Conservation (phyloP, 805 yeast genomes). For the Kluyveromyces dobzhanskii region DNA sequence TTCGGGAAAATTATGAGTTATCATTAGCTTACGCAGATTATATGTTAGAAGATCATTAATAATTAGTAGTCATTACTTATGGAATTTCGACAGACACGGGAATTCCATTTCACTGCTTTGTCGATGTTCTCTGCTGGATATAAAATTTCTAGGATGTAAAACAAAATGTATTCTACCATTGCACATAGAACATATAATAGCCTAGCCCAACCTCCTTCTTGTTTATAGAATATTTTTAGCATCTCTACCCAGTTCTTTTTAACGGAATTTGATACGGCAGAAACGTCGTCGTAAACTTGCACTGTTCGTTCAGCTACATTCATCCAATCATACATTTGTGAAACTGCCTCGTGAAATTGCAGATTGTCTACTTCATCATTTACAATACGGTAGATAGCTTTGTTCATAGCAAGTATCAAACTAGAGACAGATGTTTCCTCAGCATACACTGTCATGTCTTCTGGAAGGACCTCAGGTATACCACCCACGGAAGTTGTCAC, state of each 20-base stretch:
- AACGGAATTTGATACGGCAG: conserved; percentile 28
- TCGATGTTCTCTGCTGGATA: conserved; percentile 71
- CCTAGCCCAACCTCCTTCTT: conserved; percentile 79
- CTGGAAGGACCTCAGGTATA: conserved; percentile 91
- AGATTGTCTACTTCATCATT: conserved; percentile 59
- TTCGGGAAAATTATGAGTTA: neutral
- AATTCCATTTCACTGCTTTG: conserved; percentile 60
- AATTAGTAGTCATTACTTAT: too few relatives aligned
- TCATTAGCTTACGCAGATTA: neutral
- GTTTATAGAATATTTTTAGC: conserved; percentile 45
- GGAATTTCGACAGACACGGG: neutral
- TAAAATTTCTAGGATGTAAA: conserved; percentile 53
- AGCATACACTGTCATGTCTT: conserved; percentile 88
- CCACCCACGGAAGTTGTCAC: conserved; percentile 97
- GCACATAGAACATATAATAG: conserved; percentile 71
- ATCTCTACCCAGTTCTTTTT: conserved; percentile 50
- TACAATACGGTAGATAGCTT: conserved; percentile 58
- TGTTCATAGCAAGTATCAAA: conserved; percentile 57
- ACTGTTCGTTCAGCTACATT: conserved; percentile 85
- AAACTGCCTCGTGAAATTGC: conserved; percentile 68
- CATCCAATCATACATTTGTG: conserved; percentile 83
- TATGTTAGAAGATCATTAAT: too few relatives aligned
- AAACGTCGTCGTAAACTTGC: conserved; percentile 54
- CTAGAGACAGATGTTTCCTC: conserved; percentile 75
- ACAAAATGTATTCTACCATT: conserved; percentile 68